phyloP scores from a whole-genome alignment of 2,329 filamentous ascomycete species.

The Pseudogymnoascus sp. region DNA sequence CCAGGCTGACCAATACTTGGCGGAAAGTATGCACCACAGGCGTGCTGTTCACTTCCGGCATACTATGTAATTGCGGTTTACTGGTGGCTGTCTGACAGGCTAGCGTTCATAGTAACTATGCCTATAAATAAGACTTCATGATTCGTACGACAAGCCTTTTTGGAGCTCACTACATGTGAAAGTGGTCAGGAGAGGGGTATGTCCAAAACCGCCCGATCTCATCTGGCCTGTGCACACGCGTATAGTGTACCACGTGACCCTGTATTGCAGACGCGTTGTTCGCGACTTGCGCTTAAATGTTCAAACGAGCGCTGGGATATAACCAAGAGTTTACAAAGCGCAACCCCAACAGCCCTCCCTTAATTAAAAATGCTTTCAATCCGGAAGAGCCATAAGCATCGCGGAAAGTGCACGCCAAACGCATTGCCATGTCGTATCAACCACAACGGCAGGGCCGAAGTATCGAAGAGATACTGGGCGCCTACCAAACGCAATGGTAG shows the following conservation, averaged over 20 bases:
- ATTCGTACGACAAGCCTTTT: neutral
- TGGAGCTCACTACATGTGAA: neutral
- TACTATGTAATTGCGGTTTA: neutral
- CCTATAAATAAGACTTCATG: neutral
- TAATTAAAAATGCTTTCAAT: slow-evolving; percentile 22
- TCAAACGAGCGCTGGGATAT: neutral
- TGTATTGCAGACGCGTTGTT: neutral
- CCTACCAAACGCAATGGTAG: slow-evolving; percentile 40
- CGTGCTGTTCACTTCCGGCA: neutral
- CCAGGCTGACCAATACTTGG: neutral
- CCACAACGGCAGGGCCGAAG: slow-evolving; percentile 64
- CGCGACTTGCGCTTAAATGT: neutral
- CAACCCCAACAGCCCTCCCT: neutral
- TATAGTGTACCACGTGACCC: neutral
- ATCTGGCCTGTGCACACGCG: neutral
- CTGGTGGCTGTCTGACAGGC: neutral
- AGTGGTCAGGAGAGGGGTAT: neutral
- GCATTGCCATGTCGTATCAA: slow-evolving; percentile 74
- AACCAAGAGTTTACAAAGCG: neutral
- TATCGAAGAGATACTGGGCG: slow-evolving; percentile 61
- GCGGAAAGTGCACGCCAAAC: slow-evolving; percentile 41
- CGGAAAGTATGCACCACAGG: neutral
- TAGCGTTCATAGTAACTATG: neutral
- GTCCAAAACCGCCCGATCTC: neutral
- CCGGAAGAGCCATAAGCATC: slow-evolving; percentile 19